Percentiles rank a stretch among this genome's conserved stretches.
These are phyloP conservation scores for Purshia tridentata DNA, from an alignment of 306 rosid species.

Conservation along the genomic window DNA sequence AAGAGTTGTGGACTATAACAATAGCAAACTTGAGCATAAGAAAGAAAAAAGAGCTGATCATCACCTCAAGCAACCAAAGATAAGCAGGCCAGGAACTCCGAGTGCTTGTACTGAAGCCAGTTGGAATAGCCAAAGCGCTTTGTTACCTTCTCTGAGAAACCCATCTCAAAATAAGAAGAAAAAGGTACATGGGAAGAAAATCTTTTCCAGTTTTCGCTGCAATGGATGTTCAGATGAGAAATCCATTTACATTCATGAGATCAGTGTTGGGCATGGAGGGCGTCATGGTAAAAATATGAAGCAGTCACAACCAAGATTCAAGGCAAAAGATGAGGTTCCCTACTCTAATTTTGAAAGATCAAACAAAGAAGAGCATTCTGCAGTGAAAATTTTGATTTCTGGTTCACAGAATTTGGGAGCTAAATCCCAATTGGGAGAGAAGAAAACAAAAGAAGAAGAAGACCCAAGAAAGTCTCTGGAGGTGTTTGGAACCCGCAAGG, in stretches of 20 bases:
- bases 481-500: conserved; percentile 42
- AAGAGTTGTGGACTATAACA: conserved; percentile 5
- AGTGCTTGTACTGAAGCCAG: conserved; percentile 43
- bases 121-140: conserved; percentile 34
- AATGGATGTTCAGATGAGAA: conserved; percentile 43
- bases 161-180: conserved; percentile 28
- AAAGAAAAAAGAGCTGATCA: conserved; percentile 16
- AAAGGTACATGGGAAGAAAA: conserved; percentile 23
- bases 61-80: conserved; percentile 10
- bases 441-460: conserved; percentile 17
- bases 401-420: conserved; percentile 14
- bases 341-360: conserved; percentile 24
- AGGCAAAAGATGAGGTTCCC: conserved; percentile 1
- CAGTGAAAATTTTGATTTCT: conserved; percentile 21
- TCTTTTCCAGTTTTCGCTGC: conserved; percentile 38
- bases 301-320: conserved; percentile 14
- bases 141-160: conserved; percentile 16
- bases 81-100: conserved; percentile 38
- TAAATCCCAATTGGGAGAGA: conserved; percentile 13
- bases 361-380: conserved; percentile 25
- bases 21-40: conserved; percentile 10
- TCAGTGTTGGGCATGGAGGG: conserved; percentile 1
- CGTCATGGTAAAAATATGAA: conserved; percentile 12
- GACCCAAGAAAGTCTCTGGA: conserved; percentile 37
- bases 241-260: conserved; percentile 27